Base-by-base conservation (phyloP, 2,329 filamentous ascomycete genomes). In the Apiospora sp. region DNA sequence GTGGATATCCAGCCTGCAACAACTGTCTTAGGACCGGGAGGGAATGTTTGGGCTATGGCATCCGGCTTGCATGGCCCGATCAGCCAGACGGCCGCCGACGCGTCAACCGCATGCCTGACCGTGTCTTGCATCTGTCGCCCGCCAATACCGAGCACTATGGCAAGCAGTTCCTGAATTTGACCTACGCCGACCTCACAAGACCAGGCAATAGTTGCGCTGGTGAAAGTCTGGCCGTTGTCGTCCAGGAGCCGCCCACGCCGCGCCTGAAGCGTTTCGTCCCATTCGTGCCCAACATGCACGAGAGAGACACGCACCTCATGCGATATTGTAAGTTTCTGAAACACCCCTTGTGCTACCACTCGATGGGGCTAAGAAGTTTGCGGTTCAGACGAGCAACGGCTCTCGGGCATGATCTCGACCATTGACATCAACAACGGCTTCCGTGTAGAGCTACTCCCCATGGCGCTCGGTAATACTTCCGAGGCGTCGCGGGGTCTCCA, bases 21-120 rank as follows among this genome's bases (percentile, higher is more conserved):
- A 86, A 86, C 75, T 87, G 86, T 74, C 78, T 79, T 19, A 80
- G 82, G 30, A 83, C 84, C 2, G 81, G 81, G 24, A 81, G 85
- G 73, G 72, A 79, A 72, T 87, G 85, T 75, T 73, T 82, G 71
- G 85, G 85, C 58, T 87, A 87, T 74, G 83, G 82, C 5, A 77
- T 86, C 51, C 84, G 85, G 54, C 82, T 87, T 5, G 80, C 83
- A 7, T 87, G 85, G 86, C 85, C 85, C 12, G 85, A 86, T 74
- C 83, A 83, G 71, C 80, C 81, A n/a, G 85, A 87, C 73, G 85
- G 85, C 13, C 79, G 85, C 54, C 82, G 85, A 61, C 76, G 80
- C 74, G 72, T 77, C 68, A 77, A 68, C 71, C 78, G 75, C 64
- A 75, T 79, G 64, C 79, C 79, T 30, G 81, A 81, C 74, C 78